phyloP scores from a whole-genome alignment of 257 asterid genomes.

The Solanum tarapatanum region DNA sequence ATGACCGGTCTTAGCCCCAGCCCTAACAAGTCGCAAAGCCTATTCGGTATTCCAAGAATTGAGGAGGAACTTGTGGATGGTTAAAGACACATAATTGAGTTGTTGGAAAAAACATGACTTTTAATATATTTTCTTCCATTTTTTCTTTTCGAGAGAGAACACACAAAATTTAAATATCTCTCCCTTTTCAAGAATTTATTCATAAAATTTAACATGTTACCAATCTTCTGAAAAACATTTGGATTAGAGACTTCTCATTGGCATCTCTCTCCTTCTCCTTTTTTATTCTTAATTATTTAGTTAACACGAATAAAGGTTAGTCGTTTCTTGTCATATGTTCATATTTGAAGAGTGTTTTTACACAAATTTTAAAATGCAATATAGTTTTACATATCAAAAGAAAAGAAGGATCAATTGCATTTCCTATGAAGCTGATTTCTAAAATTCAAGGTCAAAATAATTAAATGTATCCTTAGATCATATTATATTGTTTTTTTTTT shows the following conservation, averaged over 20 bases:
- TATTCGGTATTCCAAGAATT: conserved; percentile 7
- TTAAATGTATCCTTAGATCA: not conserved
- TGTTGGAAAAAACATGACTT: not conserved
- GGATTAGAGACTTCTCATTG: conserved; percentile 3
- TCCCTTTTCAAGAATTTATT: not conserved
- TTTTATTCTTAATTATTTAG: not conserved
- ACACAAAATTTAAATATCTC: conserved; percentile 7
- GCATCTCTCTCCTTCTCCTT: conserved; percentile 2
- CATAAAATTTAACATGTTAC: not conserved
- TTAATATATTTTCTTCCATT: not conserved
- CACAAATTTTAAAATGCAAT: not conserved
- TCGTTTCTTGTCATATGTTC: not conserved
- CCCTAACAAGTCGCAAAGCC: not conserved
- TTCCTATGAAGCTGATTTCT: not conserved
- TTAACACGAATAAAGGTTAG: not conserved
- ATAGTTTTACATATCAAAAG: not conserved
- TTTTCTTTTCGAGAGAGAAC: not conserved
- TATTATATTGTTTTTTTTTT: not conserved
- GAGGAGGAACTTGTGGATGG: conserved; percentile 20
- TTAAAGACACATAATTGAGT: not conserved
- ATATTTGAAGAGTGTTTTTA: not conserved
- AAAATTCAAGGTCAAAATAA: not conserved
- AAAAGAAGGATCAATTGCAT: not conserved
- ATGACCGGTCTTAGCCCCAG: not conserved
- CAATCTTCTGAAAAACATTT: not conserved